Evolutionary conservation across 2,329 filamentous ascomycete species (phyloP).

Genomic region (Coniochaeta prunicola): DNA sequence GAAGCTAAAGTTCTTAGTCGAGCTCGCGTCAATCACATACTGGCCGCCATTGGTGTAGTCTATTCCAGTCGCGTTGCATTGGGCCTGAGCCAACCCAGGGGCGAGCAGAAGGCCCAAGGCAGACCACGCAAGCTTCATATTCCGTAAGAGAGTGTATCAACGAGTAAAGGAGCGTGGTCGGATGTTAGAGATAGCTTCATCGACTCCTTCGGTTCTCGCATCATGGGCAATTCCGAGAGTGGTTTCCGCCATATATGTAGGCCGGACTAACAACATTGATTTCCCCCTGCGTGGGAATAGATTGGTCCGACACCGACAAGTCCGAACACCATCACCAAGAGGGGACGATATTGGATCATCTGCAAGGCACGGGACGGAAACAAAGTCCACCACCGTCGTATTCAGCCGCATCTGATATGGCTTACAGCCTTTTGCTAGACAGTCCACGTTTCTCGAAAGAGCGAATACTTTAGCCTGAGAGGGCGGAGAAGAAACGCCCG

Average conservation of each 20-base stretch:
- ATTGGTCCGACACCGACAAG: not conserved
- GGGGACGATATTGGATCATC: not conserved
- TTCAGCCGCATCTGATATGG: conserved; percentile 2
- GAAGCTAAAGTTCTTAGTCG: not conserved
- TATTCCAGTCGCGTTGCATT: conserved; percentile 1
- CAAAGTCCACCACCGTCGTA: not conserved
- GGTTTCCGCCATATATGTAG: not conserved
- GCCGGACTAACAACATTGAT: not conserved
- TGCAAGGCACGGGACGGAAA: conserved; percentile 1
- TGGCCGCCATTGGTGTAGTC: not conserved
- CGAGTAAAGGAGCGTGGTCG: not conserved
- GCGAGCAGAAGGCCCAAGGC: not conserved
- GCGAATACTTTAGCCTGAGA: not conserved
- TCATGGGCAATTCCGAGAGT: not conserved
- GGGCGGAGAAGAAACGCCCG: not conserved
- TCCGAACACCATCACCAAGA: not conserved
- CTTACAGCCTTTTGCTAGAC: not conserved
- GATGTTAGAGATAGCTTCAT: not conserved
- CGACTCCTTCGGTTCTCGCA: not conserved
- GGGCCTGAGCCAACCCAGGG: not conserved
- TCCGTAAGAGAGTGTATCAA: not conserved
- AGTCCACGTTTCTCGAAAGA: not conserved
- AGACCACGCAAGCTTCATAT: not conserved
- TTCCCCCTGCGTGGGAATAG: not conserved
- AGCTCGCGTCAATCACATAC: not conserved